phyloP scores from a whole-genome alignment of 2,329 filamentous ascomycete genomes.

The Nothophaeocryptopus gaeumannii region DNA sequence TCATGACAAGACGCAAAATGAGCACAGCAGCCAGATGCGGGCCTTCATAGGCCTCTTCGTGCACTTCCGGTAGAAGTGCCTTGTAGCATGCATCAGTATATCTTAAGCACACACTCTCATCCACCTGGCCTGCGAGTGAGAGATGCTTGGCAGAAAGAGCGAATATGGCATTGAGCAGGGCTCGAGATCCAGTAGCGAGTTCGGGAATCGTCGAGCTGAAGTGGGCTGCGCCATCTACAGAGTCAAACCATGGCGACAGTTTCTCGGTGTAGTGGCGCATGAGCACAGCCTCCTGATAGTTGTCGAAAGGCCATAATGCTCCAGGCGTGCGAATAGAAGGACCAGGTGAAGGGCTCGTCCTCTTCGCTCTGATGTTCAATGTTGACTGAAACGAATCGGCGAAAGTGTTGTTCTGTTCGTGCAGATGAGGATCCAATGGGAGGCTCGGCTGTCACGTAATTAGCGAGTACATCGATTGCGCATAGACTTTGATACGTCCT shows the following conservation, averaged over 20 bases:
- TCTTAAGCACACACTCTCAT: constrained; percentile 7
- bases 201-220: constrained; percentile 55
- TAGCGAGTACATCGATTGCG: not conserved
- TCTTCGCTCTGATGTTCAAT: too few relatives aligned
- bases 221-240: constrained; percentile 37
- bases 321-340: not conserved
- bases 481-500: too few relatives aligned
- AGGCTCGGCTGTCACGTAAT: not conserved
- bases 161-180: constrained; percentile 56
- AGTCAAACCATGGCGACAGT: constrained; percentile 29
- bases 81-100: constrained; percentile 14
- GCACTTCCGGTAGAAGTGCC: constrained; percentile 8
- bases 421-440: not conserved
- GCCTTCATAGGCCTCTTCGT: constrained; percentile 11
- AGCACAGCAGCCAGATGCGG: constrained; percentile 10
- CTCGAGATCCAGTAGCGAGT: constrained; percentile 50
- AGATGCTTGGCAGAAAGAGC: constrained; percentile 56
- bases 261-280: constrained; percentile 30
- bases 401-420: not conserved
- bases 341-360: not conserved
- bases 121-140: constrained; percentile 6
- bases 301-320: constrained; percentile 25
- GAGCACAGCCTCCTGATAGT: constrained; percentile 28
- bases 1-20: constrained; percentile 10
- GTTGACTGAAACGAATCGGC: too few relatives aligned